Evolutionary conservation across 345 rosid genomes (phyloP).

Genomic region (Salix arbutifolia): DNA sequence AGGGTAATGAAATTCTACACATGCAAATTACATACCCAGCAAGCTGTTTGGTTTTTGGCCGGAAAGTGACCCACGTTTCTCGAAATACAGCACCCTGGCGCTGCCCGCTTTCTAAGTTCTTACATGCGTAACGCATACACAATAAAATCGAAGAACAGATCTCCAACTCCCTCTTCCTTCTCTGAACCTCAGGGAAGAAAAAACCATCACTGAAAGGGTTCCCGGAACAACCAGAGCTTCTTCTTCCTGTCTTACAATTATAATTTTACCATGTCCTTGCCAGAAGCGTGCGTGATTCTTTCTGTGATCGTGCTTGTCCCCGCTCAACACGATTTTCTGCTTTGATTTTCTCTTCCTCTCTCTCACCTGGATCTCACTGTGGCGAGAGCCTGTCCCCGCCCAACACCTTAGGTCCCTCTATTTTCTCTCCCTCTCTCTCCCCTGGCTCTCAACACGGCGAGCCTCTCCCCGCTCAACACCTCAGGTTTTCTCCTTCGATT

Average conservation of each 20-base stretch:
- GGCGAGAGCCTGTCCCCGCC: too few species aligned
- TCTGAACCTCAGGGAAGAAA: not conserved
- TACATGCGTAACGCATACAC: not conserved
- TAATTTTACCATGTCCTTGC: slow-evolving; percentile 33
- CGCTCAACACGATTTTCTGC: too few species aligned
- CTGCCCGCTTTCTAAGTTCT: not conserved
- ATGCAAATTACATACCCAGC: not conserved
- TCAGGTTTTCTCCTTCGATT: too few species aligned
- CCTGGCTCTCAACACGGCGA: too few species aligned
- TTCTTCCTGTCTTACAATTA: not conserved
- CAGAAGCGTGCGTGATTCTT: slow-evolving; percentile 39
- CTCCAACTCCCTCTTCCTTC: not conserved
- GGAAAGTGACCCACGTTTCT: not conserved
- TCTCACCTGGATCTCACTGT: too few species aligned
- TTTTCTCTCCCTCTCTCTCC: too few species aligned
- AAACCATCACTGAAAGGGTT: not conserved
- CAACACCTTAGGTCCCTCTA: too few species aligned
- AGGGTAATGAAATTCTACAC: too few species aligned
- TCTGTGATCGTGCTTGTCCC: slow-evolving; percentile 20
- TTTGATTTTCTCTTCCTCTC: too few species aligned
- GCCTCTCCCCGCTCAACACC: too few species aligned
- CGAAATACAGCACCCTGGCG: not conserved
- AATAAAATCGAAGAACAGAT: not conserved
- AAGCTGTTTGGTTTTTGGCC: not conserved
- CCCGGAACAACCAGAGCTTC: not conserved